phyloP scores from a whole-genome alignment of 495 filamentous ascomycete genomes.

The Aspergillus heteromorphus region DNA sequence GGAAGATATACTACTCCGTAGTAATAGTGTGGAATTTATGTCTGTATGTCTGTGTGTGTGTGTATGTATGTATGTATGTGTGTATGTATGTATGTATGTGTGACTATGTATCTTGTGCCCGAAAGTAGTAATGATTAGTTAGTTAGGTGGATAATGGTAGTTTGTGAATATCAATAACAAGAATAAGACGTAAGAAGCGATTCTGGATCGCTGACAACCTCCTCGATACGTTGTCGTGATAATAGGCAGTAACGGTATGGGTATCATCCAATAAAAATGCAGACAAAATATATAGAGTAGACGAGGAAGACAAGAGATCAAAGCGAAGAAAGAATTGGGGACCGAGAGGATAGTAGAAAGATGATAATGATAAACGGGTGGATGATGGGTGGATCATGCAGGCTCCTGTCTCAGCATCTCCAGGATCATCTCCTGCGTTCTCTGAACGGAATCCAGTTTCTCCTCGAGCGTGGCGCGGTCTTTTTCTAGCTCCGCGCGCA shows the following conservation, averaged over 20 bases:
- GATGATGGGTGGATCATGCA: constrained; percentile 14
- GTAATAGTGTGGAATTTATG: too few relatives aligned
- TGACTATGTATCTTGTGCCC: neutral
- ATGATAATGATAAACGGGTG: too few relatives aligned
- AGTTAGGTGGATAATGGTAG: neutral
- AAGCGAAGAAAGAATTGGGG: constrained; percentile 1
- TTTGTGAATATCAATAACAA: neutral
- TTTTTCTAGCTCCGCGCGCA: constrained; percentile 29
- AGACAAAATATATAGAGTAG: neutral
- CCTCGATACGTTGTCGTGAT: neutral
- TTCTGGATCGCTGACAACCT: neutral
- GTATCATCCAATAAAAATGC: constrained; percentile 1
- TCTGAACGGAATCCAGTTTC: constrained; percentile 37
- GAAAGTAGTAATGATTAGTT: neutral
- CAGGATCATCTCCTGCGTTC: constrained; percentile 43
- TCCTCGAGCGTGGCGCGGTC: constrained; percentile 30
- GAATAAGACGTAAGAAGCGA: neutral
- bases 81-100: too few relatives aligned
- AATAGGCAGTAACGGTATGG: neutral
- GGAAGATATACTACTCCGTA: too few relatives aligned
- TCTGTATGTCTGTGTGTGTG: neutral
- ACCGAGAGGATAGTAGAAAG: too few relatives aligned
- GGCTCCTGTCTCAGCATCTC: constrained; percentile 42
- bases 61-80: neutral
- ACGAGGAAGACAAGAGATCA: constrained; percentile 8